phyloP scores from a whole-genome alignment of 177 flowering plant species.

The Telopea speciosissima region DNA sequence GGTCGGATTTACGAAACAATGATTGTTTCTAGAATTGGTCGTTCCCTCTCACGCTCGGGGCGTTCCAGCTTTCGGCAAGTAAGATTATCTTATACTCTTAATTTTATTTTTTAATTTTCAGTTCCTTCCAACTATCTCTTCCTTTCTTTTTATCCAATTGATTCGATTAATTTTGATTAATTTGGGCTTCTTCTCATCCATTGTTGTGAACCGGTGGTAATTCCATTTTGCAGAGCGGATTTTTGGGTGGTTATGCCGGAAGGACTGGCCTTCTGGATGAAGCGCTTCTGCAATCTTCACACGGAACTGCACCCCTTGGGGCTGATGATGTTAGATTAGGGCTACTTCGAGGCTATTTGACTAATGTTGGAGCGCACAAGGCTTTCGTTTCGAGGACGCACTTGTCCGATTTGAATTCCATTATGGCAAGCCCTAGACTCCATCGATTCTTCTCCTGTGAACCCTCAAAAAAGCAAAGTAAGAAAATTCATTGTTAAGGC shows the following conservation, averaged over 20 bases:
- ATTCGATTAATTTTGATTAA: neutral
- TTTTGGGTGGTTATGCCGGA: slow-evolving; percentile 25
- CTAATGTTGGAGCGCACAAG: slow-evolving; percentile 35
- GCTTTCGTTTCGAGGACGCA: slow-evolving; percentile 16
- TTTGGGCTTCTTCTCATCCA: neutral
- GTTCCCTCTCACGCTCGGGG: slow-evolving; percentile 46
- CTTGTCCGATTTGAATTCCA: slow-evolving; percentile 31
- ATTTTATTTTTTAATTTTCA: neutral
- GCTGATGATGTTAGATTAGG: slow-evolving; percentile 29
- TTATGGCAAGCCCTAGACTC: slow-evolving; percentile 41
- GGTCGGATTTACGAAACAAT: slow-evolving; percentile 20
- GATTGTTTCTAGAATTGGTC: slow-evolving; percentile 51
- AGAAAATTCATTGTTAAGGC: slow-evolving; percentile 11
- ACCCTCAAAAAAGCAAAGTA: slow-evolving; percentile 78
- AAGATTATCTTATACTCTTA: slow-evolving; percentile 3
- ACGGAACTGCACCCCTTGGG: slow-evolving; percentile 6
- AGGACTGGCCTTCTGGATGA: slow-evolving; percentile 27
- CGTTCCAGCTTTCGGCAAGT: slow-evolving; percentile 28
- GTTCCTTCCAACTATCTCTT: neutral
- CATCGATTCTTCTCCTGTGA: slow-evolving; percentile 55
- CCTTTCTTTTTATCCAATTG: neutral
- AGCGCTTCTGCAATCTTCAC: slow-evolving; percentile 7
- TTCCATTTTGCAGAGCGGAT: slow-evolving; percentile 19
- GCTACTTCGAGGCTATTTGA: slow-evolving; percentile 46
- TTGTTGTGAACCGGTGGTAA: neutral